Conservation (phyloP, 1,139 yeast species). For the Pichia norvegensis region DNA sequence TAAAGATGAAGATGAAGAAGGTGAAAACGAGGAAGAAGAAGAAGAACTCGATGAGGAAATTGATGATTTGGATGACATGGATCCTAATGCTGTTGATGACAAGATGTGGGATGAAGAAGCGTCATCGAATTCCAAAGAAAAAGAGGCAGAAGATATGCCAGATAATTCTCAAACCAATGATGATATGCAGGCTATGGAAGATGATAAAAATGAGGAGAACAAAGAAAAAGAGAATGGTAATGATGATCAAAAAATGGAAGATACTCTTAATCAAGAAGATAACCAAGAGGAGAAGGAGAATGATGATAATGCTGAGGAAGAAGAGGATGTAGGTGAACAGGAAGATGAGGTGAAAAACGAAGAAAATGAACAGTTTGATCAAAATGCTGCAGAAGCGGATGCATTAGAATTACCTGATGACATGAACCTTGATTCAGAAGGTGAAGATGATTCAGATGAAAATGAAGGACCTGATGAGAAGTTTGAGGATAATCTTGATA, state of each 20-base stretch:
- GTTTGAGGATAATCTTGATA: constrained; percentile 20
- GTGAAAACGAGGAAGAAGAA: constrained; percentile 41
- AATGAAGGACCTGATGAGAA: constrained; percentile 31
- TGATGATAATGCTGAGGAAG: constrained; percentile 39
- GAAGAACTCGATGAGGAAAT: constrained; percentile 81
- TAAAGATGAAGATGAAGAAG: constrained; percentile 45
- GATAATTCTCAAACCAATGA: constrained; percentile 48
- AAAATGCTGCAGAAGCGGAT: constrained; percentile 71
- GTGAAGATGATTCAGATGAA: constrained; percentile 45
- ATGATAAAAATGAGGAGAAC: constrained; percentile 32
- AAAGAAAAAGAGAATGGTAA: constrained; percentile 29
- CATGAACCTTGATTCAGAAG: constrained; percentile 66
- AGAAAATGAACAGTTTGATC: constrained; percentile 63
- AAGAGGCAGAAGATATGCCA: constrained; percentile 62
- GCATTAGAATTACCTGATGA: constrained; percentile 82
- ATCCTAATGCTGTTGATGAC: constrained; percentile 93
- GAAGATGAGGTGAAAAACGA: constrained; percentile 71
- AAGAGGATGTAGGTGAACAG: constrained; percentile 68
- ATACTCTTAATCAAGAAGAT: constrained; percentile 32
- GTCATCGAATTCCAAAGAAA: constrained; percentile 63
- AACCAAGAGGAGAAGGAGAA: constrained; percentile 27
- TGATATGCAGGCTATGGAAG: constrained; percentile 58
- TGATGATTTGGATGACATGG: constrained; percentile 82
- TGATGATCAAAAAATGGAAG: constrained; percentile 30
- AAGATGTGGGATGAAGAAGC: constrained; percentile 98